phyloP scores from a whole-genome alignment of 2,329 filamentous ascomycete genomes.

The Pezicula radicicola region DNA sequence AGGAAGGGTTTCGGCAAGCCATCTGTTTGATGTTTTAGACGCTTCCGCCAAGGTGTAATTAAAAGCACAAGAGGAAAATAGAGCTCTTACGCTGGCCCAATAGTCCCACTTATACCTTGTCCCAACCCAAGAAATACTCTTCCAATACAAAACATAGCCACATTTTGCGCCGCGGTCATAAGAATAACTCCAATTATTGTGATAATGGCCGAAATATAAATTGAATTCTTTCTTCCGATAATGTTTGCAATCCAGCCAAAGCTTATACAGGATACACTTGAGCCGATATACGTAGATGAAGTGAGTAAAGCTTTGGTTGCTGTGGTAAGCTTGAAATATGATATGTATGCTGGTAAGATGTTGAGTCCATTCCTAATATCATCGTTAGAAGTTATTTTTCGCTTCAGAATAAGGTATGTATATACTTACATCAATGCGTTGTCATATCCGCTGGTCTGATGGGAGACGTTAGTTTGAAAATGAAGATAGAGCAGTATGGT shows the following conservation, averaged over 20 bases:
- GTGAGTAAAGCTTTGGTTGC: neutral
- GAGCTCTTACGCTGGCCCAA: neutral
- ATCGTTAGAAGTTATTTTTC: no score
- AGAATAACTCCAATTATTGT: neutral
- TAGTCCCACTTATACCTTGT: neutral
- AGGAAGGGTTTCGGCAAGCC: neutral
- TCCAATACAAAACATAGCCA: neutral
- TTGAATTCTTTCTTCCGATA: neutral
- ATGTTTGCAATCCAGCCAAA: conserved; percentile 1
- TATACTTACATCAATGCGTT: neutral
- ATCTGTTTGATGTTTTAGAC: neutral
- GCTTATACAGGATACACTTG: neutral
- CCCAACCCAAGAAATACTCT: neutral
- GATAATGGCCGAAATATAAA: conserved; percentile 1
- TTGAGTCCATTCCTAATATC: neutral
- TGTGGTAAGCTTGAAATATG: neutral
- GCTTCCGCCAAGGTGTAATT: neutral
- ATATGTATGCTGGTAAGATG: neutral
- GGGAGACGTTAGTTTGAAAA: neutral
- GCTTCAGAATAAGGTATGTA: no score
- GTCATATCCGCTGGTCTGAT: neutral
- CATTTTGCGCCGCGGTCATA: neutral
- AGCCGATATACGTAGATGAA: neutral
- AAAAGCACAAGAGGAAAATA: neutral
- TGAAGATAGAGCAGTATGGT: no score